A percentile compares a stretch with the other conserved stretches of the same genome.
These are phyloP conservation scores for Ceratobasidium theobromae DNA, from an alignment of 1,284 basidiomycete genomes.

Conservation along the genomic window DNA sequence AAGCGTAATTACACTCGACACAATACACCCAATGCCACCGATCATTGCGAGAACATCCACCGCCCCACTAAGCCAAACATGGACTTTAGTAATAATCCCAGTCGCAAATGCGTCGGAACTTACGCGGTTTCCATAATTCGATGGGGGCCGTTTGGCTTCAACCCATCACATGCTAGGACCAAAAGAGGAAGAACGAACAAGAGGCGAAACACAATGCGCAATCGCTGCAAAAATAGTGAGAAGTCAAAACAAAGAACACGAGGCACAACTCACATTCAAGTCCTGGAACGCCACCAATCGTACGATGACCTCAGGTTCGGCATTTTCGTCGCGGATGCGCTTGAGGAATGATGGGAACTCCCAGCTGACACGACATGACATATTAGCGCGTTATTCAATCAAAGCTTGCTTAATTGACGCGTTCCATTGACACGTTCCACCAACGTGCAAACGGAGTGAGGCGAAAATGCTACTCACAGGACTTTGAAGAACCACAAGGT, in stretches of 20 bases:
- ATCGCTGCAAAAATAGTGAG: conserved; percentile 8
- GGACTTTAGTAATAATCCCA: not conserved
- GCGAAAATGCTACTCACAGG: too few species aligned
- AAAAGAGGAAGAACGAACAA: conserved; percentile 34
- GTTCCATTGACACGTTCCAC: too few species aligned
- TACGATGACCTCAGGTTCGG: conserved; percentile 34
- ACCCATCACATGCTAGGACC: conserved; percentile 33
- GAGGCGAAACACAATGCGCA: conserved; percentile 34
- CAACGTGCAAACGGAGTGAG: too few species aligned
- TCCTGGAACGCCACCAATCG: conserved; percentile 34
- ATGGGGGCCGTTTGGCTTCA: conserved; percentile 10
- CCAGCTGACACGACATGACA: too few species aligned
- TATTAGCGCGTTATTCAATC: too few species aligned
- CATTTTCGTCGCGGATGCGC: conserved; percentile 30
- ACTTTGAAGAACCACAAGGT: conserved; percentile 23
- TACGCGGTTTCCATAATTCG: conserved; percentile 9
- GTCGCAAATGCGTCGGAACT: not conserved
- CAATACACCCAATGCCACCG: conserved; percentile 67
- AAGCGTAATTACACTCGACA: conserved; percentile 74
- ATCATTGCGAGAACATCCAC: conserved; percentile 66
- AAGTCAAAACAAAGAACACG: not conserved
- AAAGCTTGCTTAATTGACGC: too few species aligned
- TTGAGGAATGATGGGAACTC: conserved; percentile 33
- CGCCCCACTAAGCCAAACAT: too few species aligned
- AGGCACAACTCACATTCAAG: conserved; percentile 33